A percentile compares a stretch with the other conserved stretches of the same genome.
phyloP scores from a whole-genome alignment of 805 yeast species.

The Yarrowia porcina region DNA sequence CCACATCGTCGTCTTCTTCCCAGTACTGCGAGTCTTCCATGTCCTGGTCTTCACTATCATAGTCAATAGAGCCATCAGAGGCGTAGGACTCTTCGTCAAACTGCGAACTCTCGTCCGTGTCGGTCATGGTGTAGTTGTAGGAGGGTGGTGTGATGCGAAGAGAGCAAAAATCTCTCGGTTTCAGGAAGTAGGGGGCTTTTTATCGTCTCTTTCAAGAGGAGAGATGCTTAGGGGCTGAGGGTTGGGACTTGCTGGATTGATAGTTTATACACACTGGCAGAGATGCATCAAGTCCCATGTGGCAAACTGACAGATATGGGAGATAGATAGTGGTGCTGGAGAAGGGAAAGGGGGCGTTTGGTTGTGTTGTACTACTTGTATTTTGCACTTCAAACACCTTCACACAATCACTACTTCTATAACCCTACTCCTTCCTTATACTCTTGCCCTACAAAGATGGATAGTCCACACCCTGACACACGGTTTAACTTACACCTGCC shows the following conservation, averaged over 20 bases:
- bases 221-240: not conserved
- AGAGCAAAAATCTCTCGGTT: not conserved
- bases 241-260: slow-evolving; percentile 12
- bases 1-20: slow-evolving; percentile 9
- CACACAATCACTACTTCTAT: too few relatives aligned
- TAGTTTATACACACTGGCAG: not conserved
- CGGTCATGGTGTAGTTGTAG: not conserved
- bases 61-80: not conserved
- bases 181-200: not conserved
- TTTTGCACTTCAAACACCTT: too few relatives aligned
- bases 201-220: not conserved
- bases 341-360: too few relatives aligned
- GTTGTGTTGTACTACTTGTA: too few relatives aligned
- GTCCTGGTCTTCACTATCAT: slow-evolving; percentile 11
- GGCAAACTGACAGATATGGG: not conserved
- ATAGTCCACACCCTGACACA: not conserved
- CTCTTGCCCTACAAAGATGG: not conserved
- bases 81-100: slow-evolving; percentile 11
- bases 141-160: not conserved
- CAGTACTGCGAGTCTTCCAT: slow-evolving; percentile 9
- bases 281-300: not conserved
- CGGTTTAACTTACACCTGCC: slow-evolving; percentile 5
- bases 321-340: too few relatives aligned
- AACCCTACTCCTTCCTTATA: not conserved
- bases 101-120: slow-evolving; percentile 11